Evolutionary conservation across 805 yeast species (phyloP), one percentile per base, ranked within the genome.

Genomic region (Clavispora fructus): DNA sequence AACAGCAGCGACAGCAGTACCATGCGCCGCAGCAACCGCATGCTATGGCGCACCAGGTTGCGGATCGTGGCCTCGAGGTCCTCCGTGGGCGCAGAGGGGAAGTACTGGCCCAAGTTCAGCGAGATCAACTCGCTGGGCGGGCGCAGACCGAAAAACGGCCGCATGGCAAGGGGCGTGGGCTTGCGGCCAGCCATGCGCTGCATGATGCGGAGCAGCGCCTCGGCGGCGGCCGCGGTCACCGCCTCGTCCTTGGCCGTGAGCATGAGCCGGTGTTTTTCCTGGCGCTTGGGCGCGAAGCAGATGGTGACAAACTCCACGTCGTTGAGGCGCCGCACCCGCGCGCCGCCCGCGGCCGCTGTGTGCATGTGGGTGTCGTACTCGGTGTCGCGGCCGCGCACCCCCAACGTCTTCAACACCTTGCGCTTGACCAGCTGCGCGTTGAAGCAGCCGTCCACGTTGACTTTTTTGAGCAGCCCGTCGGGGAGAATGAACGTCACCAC

Each of bases 51-150:
- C 13, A 87, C 88, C 5, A 97, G 87, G 59, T 88, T 90, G 17
- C 95, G 70, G 39, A 91, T 78, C 1, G 96, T 91, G 46, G 84
- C 82, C 50, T 85, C 85, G 51, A 94, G 74, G 47, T 84, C 84
- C 39, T 77, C 73, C 43, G 81, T 78, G 23, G 80, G 83, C 0
- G 95, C 83, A 35, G 83, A 85, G 0, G 99, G 99, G 73, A 94
- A 94, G 63, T 87, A 92, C 52, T 91, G 96, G 1, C 90, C 84
- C 52, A 92, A 69, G 59, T 92, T 89, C 1, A 91, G 82, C 1
- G 97, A 87, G 50, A 92, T 94, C 55, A 91, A 77, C 60, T 89
- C 95, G 49, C 94, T 83, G 1, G 98, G 91, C 7, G 99, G 99
- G 58, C 99, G 75, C 63, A 88, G 96, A 23, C 95, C 95, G 63